Conservation (phyloP, 78 protist species). For the Dictyostelium brefeldianum region DNA sequence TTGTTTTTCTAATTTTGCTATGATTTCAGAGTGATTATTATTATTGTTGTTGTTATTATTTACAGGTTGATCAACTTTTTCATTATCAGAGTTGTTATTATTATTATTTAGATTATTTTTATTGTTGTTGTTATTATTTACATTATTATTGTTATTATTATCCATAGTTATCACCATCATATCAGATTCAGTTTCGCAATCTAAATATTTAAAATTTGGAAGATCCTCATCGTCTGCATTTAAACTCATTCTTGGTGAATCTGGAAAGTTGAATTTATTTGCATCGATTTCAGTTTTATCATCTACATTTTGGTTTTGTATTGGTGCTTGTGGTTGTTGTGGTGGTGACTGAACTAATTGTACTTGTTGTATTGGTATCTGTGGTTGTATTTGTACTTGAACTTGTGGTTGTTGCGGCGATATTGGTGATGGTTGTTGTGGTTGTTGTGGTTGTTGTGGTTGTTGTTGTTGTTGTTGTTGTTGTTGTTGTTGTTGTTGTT, state of each 20-base stretch:
- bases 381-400: no score
- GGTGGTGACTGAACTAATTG: no score
- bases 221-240: neutral
- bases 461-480: no score
- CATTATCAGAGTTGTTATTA: no score
- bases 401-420: no score
- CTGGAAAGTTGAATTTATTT: neutral
- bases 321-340: neutral
- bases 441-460: no score
- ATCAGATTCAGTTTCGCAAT: neutral
- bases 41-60: neutral
- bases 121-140: neutral
- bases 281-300: neutral
- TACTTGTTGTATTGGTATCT: no score
- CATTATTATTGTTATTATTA: neutral
- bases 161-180: neutral
- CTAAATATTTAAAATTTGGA: neutral
- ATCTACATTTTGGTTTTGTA: neutral
- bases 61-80: neutral
- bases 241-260: neutral
- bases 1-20: neutral
- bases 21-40: neutral
- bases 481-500: no score
- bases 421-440: no score
- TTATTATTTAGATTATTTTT: neutral